phyloP scores from a whole-genome alignment of 352 stramenopile genomes.

The Globisporangium heterothallicum region DNA sequence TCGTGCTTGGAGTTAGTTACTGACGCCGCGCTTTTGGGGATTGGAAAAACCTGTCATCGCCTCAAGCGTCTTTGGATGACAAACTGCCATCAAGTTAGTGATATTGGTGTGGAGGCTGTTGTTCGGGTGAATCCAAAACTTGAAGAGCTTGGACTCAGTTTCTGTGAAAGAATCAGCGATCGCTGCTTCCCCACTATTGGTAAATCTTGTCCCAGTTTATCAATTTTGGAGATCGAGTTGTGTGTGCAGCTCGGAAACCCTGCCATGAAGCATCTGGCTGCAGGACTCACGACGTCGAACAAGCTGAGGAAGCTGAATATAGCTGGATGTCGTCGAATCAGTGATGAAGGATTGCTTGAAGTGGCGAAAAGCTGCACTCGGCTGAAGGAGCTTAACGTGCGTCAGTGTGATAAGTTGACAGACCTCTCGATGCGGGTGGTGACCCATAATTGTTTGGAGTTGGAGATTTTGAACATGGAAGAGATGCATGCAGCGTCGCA shows the following conservation, averaged over 20 bases:
- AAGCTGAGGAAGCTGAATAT: constrained; percentile 71
- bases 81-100: constrained; percentile 65
- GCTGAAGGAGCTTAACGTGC: constrained; percentile 70
- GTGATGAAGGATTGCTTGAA: constrained; percentile 71
- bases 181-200: constrained; percentile 48
- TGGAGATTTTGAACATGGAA: constrained; percentile 78
- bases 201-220: constrained; percentile 38
- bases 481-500: constrained; percentile 68
- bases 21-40: constrained; percentile 36
- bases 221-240: constrained; percentile 45
- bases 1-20: constrained; percentile 63
- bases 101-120: constrained; percentile 69
- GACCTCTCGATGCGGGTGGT: constrained; percentile 59
- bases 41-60: constrained; percentile 46
- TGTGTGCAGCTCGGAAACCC: constrained; percentile 55
- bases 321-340: constrained; percentile 68
- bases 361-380: constrained; percentile 53
- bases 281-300: constrained; percentile 28
- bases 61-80: constrained; percentile 49
- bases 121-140: constrained; percentile 45
- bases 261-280: constrained; percentile 55
- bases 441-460: constrained; percentile 81
- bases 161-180: constrained; percentile 65
- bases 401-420: constrained; percentile 79
- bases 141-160: constrained; percentile 51